Percentiles rank a stretch among this genome's conserved stretches.
phyloP scores from a whole-genome alignment of 805 yeast species.

The Candida orba region DNA sequence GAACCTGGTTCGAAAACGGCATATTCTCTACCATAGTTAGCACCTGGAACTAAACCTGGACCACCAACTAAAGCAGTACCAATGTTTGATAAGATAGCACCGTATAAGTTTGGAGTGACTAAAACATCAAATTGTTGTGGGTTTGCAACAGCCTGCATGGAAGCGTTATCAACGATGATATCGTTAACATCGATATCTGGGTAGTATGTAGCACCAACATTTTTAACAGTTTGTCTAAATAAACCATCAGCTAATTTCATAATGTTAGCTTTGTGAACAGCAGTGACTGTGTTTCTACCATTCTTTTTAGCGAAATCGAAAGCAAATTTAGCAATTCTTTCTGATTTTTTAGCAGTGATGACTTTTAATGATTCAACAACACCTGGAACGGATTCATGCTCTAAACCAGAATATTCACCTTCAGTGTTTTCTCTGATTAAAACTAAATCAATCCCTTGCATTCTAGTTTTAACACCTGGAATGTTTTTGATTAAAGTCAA shows the following conservation, averaged over 20 bases:
- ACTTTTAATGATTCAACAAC: conserved; percentile 95
- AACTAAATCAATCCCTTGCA: conserved; percentile 84
- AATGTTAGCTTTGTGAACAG: conserved; percentile 98
- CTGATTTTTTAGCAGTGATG: conserved; percentile 89
- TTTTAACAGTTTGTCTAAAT: conserved; percentile 89
- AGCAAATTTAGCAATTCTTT: conserved; percentile 95
- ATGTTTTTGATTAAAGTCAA: conserved; percentile 89
- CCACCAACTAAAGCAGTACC: conserved; percentile 98
- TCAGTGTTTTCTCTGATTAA: conserved; percentile 98
- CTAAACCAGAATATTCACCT: conserved; percentile 98
- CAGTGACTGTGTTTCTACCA: conserved; percentile 88
- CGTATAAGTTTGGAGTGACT: conserved; percentile 97
- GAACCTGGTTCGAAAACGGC: conserved; percentile 99
- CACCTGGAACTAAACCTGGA: conserved; percentile 98
- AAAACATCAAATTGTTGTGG: conserved; percentile 98
- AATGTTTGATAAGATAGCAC: conserved; percentile 93
- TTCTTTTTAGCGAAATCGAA: conserved; percentile 91
- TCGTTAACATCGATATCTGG: conserved; percentile 79
- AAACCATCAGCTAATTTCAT: conserved; percentile 98
- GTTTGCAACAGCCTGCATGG: conserved; percentile 98
- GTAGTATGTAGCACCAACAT: conserved; percentile 77
- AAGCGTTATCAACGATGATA: conserved; percentile 97
- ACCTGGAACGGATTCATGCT: conserved; percentile 96
- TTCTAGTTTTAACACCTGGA: conserved; percentile 88
- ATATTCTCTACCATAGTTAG: conserved; percentile 93